Conservation (phyloP, 1,139 yeast genomes). For the Suhomyces chickasaworum region DNA sequence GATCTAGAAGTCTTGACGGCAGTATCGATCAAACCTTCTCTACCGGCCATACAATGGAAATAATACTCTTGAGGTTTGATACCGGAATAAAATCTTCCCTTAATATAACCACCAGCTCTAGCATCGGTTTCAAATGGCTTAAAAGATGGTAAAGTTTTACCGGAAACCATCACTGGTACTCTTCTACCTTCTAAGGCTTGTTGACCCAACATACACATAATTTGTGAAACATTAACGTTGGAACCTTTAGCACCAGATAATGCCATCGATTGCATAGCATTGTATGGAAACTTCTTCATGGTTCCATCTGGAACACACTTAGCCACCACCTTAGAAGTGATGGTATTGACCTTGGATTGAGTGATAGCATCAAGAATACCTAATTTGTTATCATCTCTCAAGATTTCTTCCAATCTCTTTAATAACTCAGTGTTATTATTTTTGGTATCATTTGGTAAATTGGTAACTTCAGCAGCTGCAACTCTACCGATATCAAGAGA, state of each 20-base stretch:
- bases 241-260: slow-evolving; percentile 99
- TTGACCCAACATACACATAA: slow-evolving; percentile 98
- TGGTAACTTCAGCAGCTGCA: slow-evolving; percentile 95
- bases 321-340: slow-evolving; percentile 90
- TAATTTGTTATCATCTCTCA: slow-evolving; percentile 88
- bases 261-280: slow-evolving; percentile 99
- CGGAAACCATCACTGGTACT: slow-evolving; percentile 99
- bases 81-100: slow-evolving; percentile 97
- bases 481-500: slow-evolving; percentile 82
- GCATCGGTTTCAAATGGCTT: slow-evolving; percentile 97
- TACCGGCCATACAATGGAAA: slow-evolving; percentile 99
- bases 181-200: slow-evolving; percentile 99
- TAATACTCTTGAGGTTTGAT: slow-evolving; percentile 98
- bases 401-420: slow-evolving; percentile 88
- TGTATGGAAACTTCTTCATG: slow-evolving; percentile 91
- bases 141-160: slow-evolving; percentile 95
- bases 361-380: slow-evolving; percentile 96
- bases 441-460: slow-evolving; percentile 57
- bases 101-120: slow-evolving; percentile 97
- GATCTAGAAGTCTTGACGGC: slow-evolving; percentile 99
- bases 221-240: slow-evolving; percentile 96
- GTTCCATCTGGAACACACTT: slow-evolving; percentile 97
- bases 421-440: slow-evolving; percentile 74
- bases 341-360: slow-evolving; percentile 87
- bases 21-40: slow-evolving; percentile 99